Base-by-base conservation (phyloP, 106 monocot genomes). In the Dendrobium chrysotoxum region DNA sequence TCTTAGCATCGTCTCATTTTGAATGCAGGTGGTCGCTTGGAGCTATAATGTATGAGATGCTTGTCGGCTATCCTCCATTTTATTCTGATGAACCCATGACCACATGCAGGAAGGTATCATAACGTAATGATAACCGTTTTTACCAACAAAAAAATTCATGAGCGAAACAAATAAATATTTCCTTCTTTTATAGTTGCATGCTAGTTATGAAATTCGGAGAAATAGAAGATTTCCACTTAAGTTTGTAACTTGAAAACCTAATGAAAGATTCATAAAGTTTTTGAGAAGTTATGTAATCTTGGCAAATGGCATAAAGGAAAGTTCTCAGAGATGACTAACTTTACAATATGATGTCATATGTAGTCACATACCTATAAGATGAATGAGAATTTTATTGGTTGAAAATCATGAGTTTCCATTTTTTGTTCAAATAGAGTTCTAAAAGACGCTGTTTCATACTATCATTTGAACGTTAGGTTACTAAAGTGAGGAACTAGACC, bases 31-130 rank as follows among this genome's bases (percentile, higher is more conserved):
- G 93, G 96, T 96, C 93, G 16, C 86, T 96, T 42, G 95, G 95
- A 68, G 93, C 95, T 82, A 96, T 96, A 61, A 91, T 96, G 95
- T 96, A 96, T 78, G 95, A 96, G 84, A 96, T 96, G 93, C 89
- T 96, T 76, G 93, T 96, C 50, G 95, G 96, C 68, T 96, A 96
- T 93, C 96, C 96, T 66, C 93, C 96, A 73, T 96, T 96, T 88
- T 96, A 96, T 88, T 96, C 96, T 50, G 96, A 96, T 78, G 96
- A 96, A 84, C 96, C 96, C 77, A 96, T 96, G 96, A 80, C 93
- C 71, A 96, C 93, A 42, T 96, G 93, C 68, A 86, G 93, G 85
- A 96, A 96, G 93, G 93, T 96, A 85, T 78, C 42, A 31, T n/a
- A 30, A 54, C 28, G 31, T 71, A 17, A 15, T 71, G 31, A 35